These are phyloP conservation scores for Paramecium caudatum DNA, from an alignment of 73 alveolate genomes.

Conservation along the genomic window DNA sequence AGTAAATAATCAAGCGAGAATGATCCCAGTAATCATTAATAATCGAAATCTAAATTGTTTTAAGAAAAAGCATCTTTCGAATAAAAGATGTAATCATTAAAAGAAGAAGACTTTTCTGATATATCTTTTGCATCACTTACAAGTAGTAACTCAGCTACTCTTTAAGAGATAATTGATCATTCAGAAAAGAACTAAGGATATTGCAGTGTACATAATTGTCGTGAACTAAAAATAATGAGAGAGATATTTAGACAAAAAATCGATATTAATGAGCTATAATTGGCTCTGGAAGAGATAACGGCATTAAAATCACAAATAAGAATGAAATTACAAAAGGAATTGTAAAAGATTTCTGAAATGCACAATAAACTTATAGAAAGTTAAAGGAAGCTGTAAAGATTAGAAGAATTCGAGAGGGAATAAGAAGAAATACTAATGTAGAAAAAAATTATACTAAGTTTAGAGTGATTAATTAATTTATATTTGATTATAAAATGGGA, in stretches of 20 bases:
- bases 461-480: conserved; percentile 3
- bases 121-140: conserved; percentile 21
- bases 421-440: neutral
- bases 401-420: conserved; percentile 49
- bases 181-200: conserved; percentile 3
- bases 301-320: conserved; percentile 13
- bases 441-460: neutral
- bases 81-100: neutral
- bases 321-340: conserved; percentile 7
- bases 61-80: neutral
- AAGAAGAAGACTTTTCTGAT: conserved; percentile 29
- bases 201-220: conserved; percentile 14
- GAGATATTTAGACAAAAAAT: neutral
- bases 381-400: conserved; percentile 7
- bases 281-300: neutral
- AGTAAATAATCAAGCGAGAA: neutral
- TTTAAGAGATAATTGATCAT: conserved; percentile 15
- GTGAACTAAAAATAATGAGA: conserved; percentile 38
- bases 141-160: conserved; percentile 1
- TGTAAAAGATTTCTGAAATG: neutral
- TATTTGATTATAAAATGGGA: conserved; percentile 16
- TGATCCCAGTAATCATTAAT: conserved; percentile 12
- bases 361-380: neutral
- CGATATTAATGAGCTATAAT: conserved; percentile 11
- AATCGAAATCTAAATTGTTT: neutral